These are phyloP conservation scores for Macroventuria anomochaeta DNA, from an alignment of 2,329 filamentous ascomycete genomes.

Conservation along the genomic window DNA sequence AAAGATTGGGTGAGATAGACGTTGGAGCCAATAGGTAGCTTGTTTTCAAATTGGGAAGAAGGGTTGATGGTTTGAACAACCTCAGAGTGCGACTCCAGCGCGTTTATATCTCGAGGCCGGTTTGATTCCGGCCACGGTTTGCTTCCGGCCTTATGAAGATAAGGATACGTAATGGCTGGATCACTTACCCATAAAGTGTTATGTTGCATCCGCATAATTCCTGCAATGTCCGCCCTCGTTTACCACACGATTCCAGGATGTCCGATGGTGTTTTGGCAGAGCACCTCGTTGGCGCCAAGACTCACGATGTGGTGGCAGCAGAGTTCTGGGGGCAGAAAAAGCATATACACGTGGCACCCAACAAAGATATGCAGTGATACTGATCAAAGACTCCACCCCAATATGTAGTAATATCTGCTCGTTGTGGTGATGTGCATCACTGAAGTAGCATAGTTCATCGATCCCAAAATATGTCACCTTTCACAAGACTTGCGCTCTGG, in stretches of 20 bases:
- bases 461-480: too few relatives aligned
- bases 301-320: slow-evolving; percentile 13
- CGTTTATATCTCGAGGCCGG: slow-evolving; percentile 49
- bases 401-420: too few relatives aligned
- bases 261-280: neutral
- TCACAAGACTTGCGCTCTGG: too few relatives aligned
- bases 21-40: neutral
- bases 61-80: slow-evolving; percentile 3
- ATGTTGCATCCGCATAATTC: slow-evolving; percentile 12
- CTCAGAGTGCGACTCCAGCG: slow-evolving; percentile 23
- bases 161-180: slow-evolving; percentile 48
- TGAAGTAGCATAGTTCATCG: too few relatives aligned
- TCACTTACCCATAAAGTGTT: slow-evolving; percentile 28
- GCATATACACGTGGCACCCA: too few relatives aligned
- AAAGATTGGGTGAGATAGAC: neutral
- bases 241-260: neutral
- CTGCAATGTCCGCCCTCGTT: slow-evolving; percentile 25
- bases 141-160: slow-evolving; percentile 46
- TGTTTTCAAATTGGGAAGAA: slow-evolving; percentile 9
- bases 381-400: too few relatives aligned
- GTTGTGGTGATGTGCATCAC: too few relatives aligned
- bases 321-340: neutral
- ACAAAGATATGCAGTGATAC: too few relatives aligned
- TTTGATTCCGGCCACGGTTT: slow-evolving; percentile 41
- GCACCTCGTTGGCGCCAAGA: slow-evolving; percentile 29